phyloP scores from a whole-genome alignment of 208 protist genomes.

The Leishmania braziliensis region DNA sequence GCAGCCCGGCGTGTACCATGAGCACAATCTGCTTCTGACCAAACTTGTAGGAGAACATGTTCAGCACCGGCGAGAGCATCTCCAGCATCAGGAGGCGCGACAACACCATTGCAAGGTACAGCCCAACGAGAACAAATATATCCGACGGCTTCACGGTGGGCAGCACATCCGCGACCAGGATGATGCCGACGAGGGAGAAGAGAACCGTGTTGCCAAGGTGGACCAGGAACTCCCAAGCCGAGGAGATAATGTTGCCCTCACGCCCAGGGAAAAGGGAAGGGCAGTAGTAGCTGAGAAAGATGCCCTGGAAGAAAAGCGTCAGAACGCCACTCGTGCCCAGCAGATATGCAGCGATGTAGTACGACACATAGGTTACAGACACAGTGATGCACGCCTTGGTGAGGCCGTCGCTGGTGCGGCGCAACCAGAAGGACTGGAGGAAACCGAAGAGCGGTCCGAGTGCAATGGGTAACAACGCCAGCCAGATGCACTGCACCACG shows the following conservation, averaged over 20 bases:
- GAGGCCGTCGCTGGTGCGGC: constrained; percentile 46
- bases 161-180: constrained; percentile 75
- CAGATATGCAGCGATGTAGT: constrained; percentile 72
- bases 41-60: constrained; percentile 65
- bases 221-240: constrained; percentile 88
- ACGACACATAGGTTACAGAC: constrained; percentile 84
- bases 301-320: constrained; percentile 81
- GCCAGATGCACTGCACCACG: constrained; percentile 42
- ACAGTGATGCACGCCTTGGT: constrained; percentile 80
- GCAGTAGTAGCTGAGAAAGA: constrained; percentile 80
- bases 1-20: constrained; percentile 73
- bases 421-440: constrained; percentile 68
- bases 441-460: constrained; percentile 76
- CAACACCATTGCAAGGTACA: constrained; percentile 73
- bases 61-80: constrained; percentile 69
- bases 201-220: constrained; percentile 87
- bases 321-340: constrained; percentile 83
- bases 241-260: constrained; percentile 72
- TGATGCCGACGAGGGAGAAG: constrained; percentile 88
- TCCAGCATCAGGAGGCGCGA: constrained; percentile 71
- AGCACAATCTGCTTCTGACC: constrained; percentile 54
- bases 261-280: constrained; percentile 77
- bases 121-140: constrained; percentile 50
- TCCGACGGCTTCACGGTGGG: constrained; percentile 54
- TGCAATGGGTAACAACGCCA: constrained; percentile 61